Base-by-base conservation (phyloP, 169 alveolate genomes). In the Cryptosporidium tyzzeri region DNA sequence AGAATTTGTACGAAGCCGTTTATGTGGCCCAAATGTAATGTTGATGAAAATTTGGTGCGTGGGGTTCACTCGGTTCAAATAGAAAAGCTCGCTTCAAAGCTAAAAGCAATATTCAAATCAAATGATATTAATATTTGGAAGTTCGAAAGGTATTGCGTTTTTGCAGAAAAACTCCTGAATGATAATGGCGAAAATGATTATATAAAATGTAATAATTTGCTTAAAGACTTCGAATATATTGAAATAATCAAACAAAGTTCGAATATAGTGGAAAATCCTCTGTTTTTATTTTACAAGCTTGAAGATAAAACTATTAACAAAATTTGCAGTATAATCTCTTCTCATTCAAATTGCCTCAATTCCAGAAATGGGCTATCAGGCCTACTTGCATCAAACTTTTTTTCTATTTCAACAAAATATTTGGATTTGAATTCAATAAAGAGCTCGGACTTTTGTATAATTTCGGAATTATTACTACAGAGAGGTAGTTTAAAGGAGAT, bases 1-100 rank as follows among this genome's bases (percentile, higher is more conserved):
- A 80, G 70, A 65, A 80, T 80, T 62, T 80, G 89, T 65, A 62
- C 89, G 12, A 59, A 35, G 50, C 89, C 89, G 6, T 80, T 45
- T 35, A 80, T 44, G n/a, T 80, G 89, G 89, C 61, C 21, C 5
- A 80, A 80, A 62, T 80, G 89, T 23, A 62, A 37, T 33, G 23
- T 26, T 21, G 33, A n/a, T 8, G 80, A 45, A 16, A 33, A 65
- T n/a, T 44, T 26, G 23, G 7, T 23, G 12, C 69, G 89, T 16
- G 89, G 55, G 0, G 10, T 80, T 62, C 67, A 65, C 51, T 62
- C 73, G 1, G 41, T 80, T 12, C 39, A 62, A n/a, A 45, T 80
- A 65, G 89, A 80, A 80, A 59, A 50, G 6, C 59, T 80, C 44
- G 89, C 89, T 65, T 62, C 75, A 6, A 80, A 35, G 48, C 39